Conservation (phyloP, 495 filamentous ascomycete genomes). For the Diplogelasinospora grovesii region DNA sequence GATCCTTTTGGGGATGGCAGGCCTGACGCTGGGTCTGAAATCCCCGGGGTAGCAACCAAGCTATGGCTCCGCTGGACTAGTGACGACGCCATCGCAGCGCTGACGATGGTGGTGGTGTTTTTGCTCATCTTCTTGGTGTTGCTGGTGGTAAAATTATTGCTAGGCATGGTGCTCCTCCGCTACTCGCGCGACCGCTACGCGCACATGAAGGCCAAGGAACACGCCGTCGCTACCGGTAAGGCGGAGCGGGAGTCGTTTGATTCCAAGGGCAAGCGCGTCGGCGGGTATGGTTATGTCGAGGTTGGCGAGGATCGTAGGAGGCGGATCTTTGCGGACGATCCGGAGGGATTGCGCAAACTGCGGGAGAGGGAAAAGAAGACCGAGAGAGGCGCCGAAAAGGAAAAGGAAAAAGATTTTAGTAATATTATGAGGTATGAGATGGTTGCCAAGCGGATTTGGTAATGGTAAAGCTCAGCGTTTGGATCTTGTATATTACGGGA, state of each 20-base stretch:
- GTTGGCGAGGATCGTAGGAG: slow-evolving; percentile 79
- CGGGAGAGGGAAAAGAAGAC: slow-evolving; percentile 59
- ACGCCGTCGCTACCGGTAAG: slow-evolving; percentile 36
- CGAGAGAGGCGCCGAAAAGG: slow-evolving; percentile 51
- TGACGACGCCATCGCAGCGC: slow-evolving; percentile 62
- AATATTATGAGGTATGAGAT: slow-evolving; percentile 81
- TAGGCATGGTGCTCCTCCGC: slow-evolving; percentile 74
- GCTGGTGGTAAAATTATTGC: slow-evolving; percentile 71
- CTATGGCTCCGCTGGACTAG: slow-evolving; percentile 37
- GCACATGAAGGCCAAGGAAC: slow-evolving; percentile 69
- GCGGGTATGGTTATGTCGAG: slow-evolving; percentile 78
- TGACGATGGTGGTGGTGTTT: slow-evolving; percentile 73
- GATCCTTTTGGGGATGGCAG: slow-evolving; percentile 27
- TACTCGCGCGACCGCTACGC: slow-evolving; percentile 71
- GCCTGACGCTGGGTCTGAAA: no score
- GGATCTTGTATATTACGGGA: no score
- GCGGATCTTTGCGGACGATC: slow-evolving; percentile 84
- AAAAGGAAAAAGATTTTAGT: slow-evolving; percentile 46
- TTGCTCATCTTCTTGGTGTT: slow-evolving; percentile 70
- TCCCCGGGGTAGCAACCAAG: slow-evolving; percentile 1
- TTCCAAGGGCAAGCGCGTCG: slow-evolving; percentile 64
- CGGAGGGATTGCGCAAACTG: slow-evolving; percentile 57
- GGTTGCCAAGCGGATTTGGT: slow-evolving; percentile 51
- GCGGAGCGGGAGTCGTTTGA: slow-evolving; percentile 50
- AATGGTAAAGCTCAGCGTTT: no score